Evolutionary conservation across 495 filamentous ascomycete species (phyloP), one percentile per base, ranked within the genome.

Genomic region (Penicillium ochrochloron): DNA sequence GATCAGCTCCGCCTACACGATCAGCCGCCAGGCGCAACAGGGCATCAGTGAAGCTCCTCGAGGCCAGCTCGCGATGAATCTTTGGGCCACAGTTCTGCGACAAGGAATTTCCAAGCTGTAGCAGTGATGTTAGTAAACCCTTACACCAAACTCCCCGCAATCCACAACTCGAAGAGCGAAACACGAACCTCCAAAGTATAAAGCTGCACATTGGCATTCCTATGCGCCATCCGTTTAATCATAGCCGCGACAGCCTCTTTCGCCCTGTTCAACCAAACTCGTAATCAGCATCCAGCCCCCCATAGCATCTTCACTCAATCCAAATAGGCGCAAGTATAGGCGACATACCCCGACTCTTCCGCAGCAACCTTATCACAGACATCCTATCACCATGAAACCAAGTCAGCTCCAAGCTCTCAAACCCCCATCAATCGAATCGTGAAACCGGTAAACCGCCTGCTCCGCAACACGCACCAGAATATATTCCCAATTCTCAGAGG

Each of bases 151-250:
- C n/a, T 27, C 10, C 11, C 27, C 11, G 3, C 21, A 4, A 19
- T 51, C 12, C 25, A 37, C 10, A 10, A 19, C 50, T 7, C 12
- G 8, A 3, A 23, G 33, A 34, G 10, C n/a, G 10, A 42, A 23
- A 44, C 51, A 62, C 84, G 52, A 69, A 95, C 93, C 85, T 99
- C 95, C 61, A 99, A 84, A 21, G 95, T 98, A 74, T 99, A 99
- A 35, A 99, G 84, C 79, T 99, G 95, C n/a, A 99, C 95, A 78
- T 99, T 98, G 61, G 95, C 95, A 79, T 99, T 99, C 64, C 95
- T 88, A 79, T 99, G 94, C 60, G 95, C 96, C 66, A 99, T 83
- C 62, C 95, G 84, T 80, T 97, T 98, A 76, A 98, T 99, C 84
- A 99, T 84, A 63, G 92, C 90, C 65, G 93, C 91, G 64, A 98